These are phyloP conservation scores for Dillenia turbinata DNA, from an alignment of 164 flowering plant species.

Conservation along the genomic window DNA sequence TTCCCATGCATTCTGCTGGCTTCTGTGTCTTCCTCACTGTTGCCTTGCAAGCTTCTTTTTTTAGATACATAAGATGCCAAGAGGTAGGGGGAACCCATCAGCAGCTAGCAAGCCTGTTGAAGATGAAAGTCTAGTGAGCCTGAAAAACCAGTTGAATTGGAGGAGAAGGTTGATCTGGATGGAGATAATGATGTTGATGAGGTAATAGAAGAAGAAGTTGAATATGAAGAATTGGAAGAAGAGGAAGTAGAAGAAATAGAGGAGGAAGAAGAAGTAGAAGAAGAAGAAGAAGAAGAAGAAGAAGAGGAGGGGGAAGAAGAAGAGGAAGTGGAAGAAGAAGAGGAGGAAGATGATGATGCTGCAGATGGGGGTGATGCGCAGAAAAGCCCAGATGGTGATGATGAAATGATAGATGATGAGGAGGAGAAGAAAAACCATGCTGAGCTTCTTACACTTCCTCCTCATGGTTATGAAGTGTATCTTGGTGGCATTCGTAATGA, in stretches of 20 bases:
- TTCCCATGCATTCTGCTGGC: conserved; percentile 73
- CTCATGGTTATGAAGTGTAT: conserved; percentile 91
- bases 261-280: conserved; percentile 30
- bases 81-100: conserved; percentile 35
- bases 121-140: no score
- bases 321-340: conserved; percentile 16
- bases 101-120: conserved; percentile 13
- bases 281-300: conserved; percentile 39
- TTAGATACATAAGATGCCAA: conserved; percentile 71
- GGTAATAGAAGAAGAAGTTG: conserved; percentile 37
- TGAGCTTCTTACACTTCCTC: conserved; percentile 87
- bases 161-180: conserved; percentile 60
- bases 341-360: conserved; percentile 22
- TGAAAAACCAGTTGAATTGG: conserved; percentile 2
- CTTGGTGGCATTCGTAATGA: conserved; percentile 73
- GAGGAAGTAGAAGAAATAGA: no score
- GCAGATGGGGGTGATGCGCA: conserved; percentile 19
- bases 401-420: conserved; percentile 39
- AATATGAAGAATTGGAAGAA: no score
- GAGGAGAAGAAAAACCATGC: conserved; percentile 57
- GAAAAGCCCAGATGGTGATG: conserved; percentile 26
- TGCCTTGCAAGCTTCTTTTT: conserved; percentile 48
- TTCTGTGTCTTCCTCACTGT: conserved; percentile 71
- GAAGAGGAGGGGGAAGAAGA: conserved; percentile 14
- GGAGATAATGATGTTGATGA: conserved; percentile 57